Base-by-base conservation (phyloP, 1,139 yeast species). In the Hemisphaericaspora lyxosophila region DNA sequence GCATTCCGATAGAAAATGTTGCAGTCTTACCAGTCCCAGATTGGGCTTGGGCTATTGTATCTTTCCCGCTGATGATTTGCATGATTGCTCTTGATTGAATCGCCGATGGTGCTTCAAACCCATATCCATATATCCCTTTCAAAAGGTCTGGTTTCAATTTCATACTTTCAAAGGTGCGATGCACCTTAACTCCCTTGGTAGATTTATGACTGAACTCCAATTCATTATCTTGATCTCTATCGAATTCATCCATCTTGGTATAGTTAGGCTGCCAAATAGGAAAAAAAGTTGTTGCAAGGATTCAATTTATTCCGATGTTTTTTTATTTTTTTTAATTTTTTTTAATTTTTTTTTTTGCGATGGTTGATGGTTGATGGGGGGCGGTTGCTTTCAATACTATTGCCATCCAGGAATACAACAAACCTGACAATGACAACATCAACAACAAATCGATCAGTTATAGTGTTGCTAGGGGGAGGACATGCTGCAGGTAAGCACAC, bases 11-110 rank as follows among this genome's bases (percentile, higher is more conserved):
- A 12, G 96, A 77, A 59, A 92, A 92, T 0, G 98, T 92, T 15
- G 97, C 98, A 0, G 98, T 92, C 61, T 92, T 92, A 55, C 98
- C 98, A 1, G 98, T 92, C 45, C 98, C 98, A 4, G 96, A 87
- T 60, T 92, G 98, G 8, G 97, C 97, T 63, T 92, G 98, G 16
- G 97, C 97, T 44, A 92, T 87, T 2, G 92, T 86, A 59, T 92
- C 98, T 52, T 83, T 77, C 4, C 97, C 97, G 37, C 83, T 77
- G 38, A 90, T 88, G 46, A 90, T 89, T 56, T 90, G 97, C 66
- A 85, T 77, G 41, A 92, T 92, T 25, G 97, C 98, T 51, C 97
- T 73, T 31, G 95, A 86, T 62, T 92, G 98, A 62, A 92, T 92
- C 6, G 97, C 89, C 17, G 96, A 87, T 13, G 98, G 98, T 7